These are phyloP conservation scores for Setaria viridis DNA, from an alignment of 202 grass and related monocot species.

Conservation along the genomic window DNA sequence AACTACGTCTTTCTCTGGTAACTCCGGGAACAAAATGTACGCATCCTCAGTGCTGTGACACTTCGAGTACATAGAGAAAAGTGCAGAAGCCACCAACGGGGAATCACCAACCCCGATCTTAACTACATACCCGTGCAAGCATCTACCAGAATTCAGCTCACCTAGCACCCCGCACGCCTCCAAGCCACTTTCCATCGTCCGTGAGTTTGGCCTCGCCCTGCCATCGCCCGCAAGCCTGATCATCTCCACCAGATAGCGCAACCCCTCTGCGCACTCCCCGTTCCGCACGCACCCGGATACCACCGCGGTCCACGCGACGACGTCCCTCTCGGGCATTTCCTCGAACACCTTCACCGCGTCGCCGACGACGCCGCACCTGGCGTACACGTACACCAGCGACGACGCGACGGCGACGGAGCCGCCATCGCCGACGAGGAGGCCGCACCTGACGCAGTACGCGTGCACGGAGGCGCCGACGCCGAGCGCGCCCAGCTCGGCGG, in stretches of 20 bases:
- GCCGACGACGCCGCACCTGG: slow-evolving; percentile 41
- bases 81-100: slow-evolving; percentile 43
- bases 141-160: slow-evolving; percentile 49
- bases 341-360: slow-evolving; percentile 63
- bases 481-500: slow-evolving; percentile 58
- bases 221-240: slow-evolving; percentile 6
- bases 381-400: slow-evolving; percentile 72
- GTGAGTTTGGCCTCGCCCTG: slow-evolving; percentile 48
- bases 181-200: slow-evolving; percentile 65
- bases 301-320: slow-evolving; percentile 71
- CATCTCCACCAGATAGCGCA: slow-evolving; percentile 57
- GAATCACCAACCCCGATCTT: slow-evolving; percentile 48
- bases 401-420: slow-evolving; percentile 58
- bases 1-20: slow-evolving; percentile 67
- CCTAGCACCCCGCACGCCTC: slow-evolving; percentile 59
- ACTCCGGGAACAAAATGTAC: slow-evolving; percentile 51
- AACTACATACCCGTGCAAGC: slow-evolving; percentile 57
- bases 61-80: slow-evolving; percentile 77
- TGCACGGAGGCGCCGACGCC: slow-evolving; percentile 58
- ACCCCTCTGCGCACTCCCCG: slow-evolving; percentile 34
- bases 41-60: slow-evolving; percentile 60
- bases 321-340: slow-evolving; percentile 69
- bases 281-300: slow-evolving; percentile 70
- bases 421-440: slow-evolving; percentile 53
- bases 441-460: slow-evolving; percentile 52